These are phyloP conservation scores for Saccharomyces hybrid DNA, from an alignment of 1,139 yeast genomes.

Conservation along the genomic window DNA sequence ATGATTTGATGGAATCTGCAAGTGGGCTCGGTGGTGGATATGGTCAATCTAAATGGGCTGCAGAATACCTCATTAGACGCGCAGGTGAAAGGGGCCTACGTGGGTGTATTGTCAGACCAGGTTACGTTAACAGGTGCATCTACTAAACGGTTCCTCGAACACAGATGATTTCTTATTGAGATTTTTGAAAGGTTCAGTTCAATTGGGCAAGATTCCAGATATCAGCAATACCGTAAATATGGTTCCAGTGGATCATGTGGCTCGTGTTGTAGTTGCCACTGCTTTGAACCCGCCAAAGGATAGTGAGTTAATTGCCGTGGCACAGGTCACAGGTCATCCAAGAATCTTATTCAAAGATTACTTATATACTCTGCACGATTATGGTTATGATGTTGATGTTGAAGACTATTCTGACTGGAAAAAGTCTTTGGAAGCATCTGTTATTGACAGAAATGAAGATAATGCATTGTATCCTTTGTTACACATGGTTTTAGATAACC, in stretches of 20 bases:
- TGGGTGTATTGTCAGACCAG: conserved; percentile 91
- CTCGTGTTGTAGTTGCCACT: conserved; percentile 78
- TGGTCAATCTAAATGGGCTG: conserved; percentile 97
- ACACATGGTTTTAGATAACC: conserved; percentile 86
- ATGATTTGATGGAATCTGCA: conserved; percentile 73
- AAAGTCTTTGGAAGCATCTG: conserved; percentile 62
- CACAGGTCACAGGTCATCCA: conserved; percentile 97
- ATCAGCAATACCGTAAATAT: conserved; percentile 83
- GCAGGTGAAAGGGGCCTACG: conserved; percentile 83
- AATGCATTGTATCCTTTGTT: conserved; percentile 87
- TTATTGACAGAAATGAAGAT: conserved; percentile 61
- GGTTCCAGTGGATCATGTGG: conserved; percentile 98
- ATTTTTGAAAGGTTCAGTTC: conserved; percentile 89
- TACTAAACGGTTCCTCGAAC: conserved; percentile 75
- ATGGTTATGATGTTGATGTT: conserved; percentile 62
- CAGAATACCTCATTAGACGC: conserved; percentile 76
- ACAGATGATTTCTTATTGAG: conserved; percentile 93
- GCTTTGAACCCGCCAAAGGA: conserved; percentile 65
- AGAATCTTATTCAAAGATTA: conserved; percentile 73
- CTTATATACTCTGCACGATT: conserved; percentile 53
- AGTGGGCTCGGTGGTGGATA: conserved; percentile 83
- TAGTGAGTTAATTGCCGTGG: conserved; percentile 58
- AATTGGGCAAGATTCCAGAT: conserved; percentile 78
- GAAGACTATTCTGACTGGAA: conserved; percentile 78
- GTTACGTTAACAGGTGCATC: conserved; percentile 90